Conservation (phyloP, 345 rosid species). For the Gossypium ekmanianum region DNA sequence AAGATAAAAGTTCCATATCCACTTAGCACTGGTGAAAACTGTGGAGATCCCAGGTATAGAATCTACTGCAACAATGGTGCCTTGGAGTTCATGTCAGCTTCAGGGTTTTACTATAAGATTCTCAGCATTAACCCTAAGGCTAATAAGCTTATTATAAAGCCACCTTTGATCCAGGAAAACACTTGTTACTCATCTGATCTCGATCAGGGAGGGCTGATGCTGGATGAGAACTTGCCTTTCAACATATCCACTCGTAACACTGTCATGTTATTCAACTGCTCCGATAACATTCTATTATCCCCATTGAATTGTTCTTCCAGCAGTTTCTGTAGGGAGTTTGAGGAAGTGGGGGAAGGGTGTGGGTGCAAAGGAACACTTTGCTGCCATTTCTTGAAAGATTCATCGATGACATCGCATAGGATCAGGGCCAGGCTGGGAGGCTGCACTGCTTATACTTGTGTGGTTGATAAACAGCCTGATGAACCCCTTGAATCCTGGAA, state of each 20-base stretch:
- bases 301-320: constrained; percentile 50
- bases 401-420: constrained; percentile 45
- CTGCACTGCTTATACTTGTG: constrained; percentile 50
- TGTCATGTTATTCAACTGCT: constrained; percentile 56
- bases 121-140: constrained; percentile 37
- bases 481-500: constrained; percentile 38
- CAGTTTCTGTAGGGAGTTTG: constrained; percentile 51
- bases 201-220: constrained; percentile 36
- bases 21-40: constrained; percentile 41
- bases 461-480: constrained; percentile 32
- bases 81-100: constrained; percentile 40
- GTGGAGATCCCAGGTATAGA: constrained; percentile 50
- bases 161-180: constrained; percentile 31
- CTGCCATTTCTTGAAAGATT: constrained; percentile 59
- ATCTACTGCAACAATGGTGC: constrained; percentile 40
- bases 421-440: constrained; percentile 56
- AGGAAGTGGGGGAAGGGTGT: constrained; percentile 27
- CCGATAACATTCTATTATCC: constrained; percentile 32
- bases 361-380: constrained; percentile 51
- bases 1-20: constrained; percentile 49
- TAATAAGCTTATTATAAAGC: constrained; percentile 40
- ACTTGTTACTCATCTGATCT: constrained; percentile 51
- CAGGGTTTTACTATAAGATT: constrained; percentile 36
- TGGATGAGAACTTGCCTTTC: constrained; percentile 47
- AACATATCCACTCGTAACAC: constrained; percentile 58